Conservation (phyloP, 2,329 filamentous ascomycete species). For the Esteya vermicola region DNA sequence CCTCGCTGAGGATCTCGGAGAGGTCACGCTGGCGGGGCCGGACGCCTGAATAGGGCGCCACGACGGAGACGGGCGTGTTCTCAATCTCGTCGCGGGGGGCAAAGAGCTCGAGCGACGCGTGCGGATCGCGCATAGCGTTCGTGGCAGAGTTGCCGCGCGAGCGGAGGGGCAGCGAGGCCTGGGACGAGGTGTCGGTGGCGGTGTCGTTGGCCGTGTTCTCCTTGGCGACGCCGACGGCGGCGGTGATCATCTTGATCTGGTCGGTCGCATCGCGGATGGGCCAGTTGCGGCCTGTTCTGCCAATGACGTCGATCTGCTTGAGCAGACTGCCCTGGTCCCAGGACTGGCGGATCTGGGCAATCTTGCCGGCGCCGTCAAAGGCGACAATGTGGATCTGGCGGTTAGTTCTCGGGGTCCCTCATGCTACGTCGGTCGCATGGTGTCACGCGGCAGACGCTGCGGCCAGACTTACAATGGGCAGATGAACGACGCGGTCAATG, state of each 20-base stretch:
- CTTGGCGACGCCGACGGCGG: slow-evolving; percentile 43
- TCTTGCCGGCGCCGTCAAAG: slow-evolving; percentile 65
- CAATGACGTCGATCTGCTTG: slow-evolving; percentile 89
- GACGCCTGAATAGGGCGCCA: slow-evolving; percentile 46
- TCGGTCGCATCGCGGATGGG: slow-evolving; percentile 80
- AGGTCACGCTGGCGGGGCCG: slow-evolving; percentile 52
- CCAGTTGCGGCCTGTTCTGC: slow-evolving; percentile 82
- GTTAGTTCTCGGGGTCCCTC: too few relatives aligned
- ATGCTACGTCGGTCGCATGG: too few relatives aligned
- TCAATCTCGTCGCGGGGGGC: slow-evolving; percentile 45
- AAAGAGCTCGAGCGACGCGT: slow-evolving; percentile 64
- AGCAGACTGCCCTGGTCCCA: slow-evolving; percentile 94
- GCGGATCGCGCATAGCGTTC: slow-evolving; percentile 45
- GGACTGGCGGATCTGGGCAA: slow-evolving; percentile 72
- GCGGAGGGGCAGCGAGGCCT: slow-evolving; percentile 25
- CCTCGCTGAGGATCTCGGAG: slow-evolving; percentile 56
- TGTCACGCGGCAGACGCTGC: too few relatives aligned
- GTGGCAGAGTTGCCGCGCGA: slow-evolving; percentile 37
- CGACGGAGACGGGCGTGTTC: slow-evolving; percentile 25
- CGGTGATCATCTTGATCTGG: slow-evolving; percentile 62
- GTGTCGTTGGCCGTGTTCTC: slow-evolving; percentile 19
- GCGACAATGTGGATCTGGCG: slow-evolving; percentile 82
- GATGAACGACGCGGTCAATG: slow-evolving; percentile 61
- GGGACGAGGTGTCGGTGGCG: slow-evolving; percentile 9
- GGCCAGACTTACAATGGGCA: slow-evolving; percentile 64